These are phyloP conservation scores for Daldinia concentrica DNA, from an alignment of 495 filamentous ascomycete species.

Conservation along the genomic window DNA sequence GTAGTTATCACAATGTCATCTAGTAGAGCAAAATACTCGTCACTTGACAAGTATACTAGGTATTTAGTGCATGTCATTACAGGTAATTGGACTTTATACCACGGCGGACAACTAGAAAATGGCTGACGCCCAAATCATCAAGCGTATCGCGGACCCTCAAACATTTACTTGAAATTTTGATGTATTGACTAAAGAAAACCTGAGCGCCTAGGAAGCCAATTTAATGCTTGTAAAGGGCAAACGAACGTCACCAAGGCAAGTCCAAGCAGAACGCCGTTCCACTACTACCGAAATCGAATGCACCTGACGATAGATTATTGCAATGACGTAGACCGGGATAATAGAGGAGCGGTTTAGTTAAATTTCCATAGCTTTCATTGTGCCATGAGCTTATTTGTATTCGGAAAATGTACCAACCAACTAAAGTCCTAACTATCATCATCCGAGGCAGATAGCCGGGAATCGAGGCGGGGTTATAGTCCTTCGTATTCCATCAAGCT, in stretches of 20 bases:
- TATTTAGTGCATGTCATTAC: background rate
- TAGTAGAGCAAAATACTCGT: too few relatives aligned
- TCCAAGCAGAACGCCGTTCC: constrained; percentile 17
- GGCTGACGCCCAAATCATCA: background rate
- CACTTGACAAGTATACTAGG: too few relatives aligned
- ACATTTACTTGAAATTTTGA: constrained; percentile 29
- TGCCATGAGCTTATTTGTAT: background rate
- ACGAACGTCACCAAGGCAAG: constrained; percentile 18
- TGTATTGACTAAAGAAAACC: constrained; percentile 40
- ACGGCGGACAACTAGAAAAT: background rate
- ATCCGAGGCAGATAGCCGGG: background rate
- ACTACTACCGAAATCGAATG: constrained; percentile 1
- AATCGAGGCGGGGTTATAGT: background rate
- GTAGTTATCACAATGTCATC: too few relatives aligned
- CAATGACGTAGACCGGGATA: background rate
- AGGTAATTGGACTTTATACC: background rate
- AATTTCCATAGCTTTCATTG: background rate
- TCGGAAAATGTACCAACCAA: background rate
- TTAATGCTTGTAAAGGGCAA: constrained; percentile 16
- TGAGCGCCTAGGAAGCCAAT: constrained; percentile 26
- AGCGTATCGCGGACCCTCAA: background rate
- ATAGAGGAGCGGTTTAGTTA: background rate
- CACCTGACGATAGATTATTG: background rate
- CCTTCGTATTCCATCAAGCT: background rate
- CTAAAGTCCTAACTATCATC: background rate